Evolutionary conservation across 2,329 filamentous ascomycete species (phyloP).

Genomic region (Claviceps maximensis): DNA sequence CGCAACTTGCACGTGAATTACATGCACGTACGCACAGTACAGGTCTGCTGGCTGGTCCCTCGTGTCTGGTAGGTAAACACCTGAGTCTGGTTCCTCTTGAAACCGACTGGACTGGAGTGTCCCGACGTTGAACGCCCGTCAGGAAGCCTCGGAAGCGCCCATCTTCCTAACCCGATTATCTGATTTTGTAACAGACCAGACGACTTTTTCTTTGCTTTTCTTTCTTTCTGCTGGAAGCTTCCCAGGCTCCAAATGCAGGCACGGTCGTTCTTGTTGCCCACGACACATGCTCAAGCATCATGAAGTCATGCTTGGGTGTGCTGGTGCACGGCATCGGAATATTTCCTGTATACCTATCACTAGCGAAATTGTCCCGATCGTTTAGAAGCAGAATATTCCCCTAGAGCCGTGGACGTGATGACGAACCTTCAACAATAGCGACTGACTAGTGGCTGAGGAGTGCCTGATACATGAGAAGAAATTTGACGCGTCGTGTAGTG

Average conservation of each 20-base stretch:
- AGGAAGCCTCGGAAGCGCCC: not conserved
- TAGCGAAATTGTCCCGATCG: not conserved
- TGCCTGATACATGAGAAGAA: not conserved
- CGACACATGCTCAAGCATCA: not conserved
- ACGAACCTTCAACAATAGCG: not conserved
- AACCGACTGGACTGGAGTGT: not conserved
- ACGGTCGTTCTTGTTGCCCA: not conserved
- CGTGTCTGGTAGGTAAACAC: not conserved
- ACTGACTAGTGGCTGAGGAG: not conserved
- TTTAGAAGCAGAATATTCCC: not conserved
- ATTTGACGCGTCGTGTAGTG: not conserved
- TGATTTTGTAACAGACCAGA: not conserved
- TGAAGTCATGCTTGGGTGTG: not conserved
- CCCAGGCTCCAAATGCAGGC: not conserved
- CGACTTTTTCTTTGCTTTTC: not conserved
- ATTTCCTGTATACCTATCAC: not conserved
- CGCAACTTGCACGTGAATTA: not conserved
- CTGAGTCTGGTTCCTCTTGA: not conserved
- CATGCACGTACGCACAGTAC: too few relatives aligned
- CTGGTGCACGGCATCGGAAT: conserved; percentile 3
- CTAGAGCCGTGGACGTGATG: not conserved
- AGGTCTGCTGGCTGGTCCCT: not conserved
- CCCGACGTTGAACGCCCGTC: not conserved
- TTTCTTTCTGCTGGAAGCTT: not conserved
- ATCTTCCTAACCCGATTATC: not conserved